Evolutionary conservation across 108 stramenopile species (phyloP), one percentile per base, ranked within the genome.

Genomic region (Fragilariopsis cylindrus): DNA sequence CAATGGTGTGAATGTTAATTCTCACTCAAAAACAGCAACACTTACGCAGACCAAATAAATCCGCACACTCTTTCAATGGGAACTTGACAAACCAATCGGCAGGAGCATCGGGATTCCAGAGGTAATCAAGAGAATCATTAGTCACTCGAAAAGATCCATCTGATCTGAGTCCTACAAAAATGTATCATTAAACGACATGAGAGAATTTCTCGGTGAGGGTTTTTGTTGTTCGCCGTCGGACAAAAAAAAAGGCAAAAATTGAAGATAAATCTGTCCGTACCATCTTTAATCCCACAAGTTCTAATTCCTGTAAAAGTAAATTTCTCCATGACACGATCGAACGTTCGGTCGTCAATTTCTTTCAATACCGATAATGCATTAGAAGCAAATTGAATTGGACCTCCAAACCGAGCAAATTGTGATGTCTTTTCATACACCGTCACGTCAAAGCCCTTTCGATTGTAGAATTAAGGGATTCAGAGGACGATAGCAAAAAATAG

Each of bases 51-150:
- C 82, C 82, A 48, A 73, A 83, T 19, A 83, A 48, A 58, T 83
- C 82, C 65, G 82, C 82, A 48, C 82, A 83, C 71, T 83, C 79
- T 63, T 94, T 96, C 69, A 98, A 84, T 15, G 96, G 95, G 79
- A 98, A 98, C 84, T 97, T 96, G 71, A 96, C 93, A 87, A 97
- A 98, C 98, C 98, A 95, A 75, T 95, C 94, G 19, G 90, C 86
- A 18, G 95, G 95, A 30, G 92, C 90, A 72, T 90, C 89, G 2
- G 84, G 79, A 84, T 96, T 90, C 81, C 78, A 80, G 45, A 96
- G 73, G 53, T 92, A 96, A 78, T 90, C 88, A 49, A 92, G 60
- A 18, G 84, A 82, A 81, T 96, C 92, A 70, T 87, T 78, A 6
- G 95, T 94, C 95, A 96, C 94, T 8, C 90, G 84, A 72, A 96